Evolutionary conservation across 2,329 filamentous ascomycete genomes (phyloP), one percentile per base, ranked within the genome.

Genomic region (Bipolaris oryzae): DNA sequence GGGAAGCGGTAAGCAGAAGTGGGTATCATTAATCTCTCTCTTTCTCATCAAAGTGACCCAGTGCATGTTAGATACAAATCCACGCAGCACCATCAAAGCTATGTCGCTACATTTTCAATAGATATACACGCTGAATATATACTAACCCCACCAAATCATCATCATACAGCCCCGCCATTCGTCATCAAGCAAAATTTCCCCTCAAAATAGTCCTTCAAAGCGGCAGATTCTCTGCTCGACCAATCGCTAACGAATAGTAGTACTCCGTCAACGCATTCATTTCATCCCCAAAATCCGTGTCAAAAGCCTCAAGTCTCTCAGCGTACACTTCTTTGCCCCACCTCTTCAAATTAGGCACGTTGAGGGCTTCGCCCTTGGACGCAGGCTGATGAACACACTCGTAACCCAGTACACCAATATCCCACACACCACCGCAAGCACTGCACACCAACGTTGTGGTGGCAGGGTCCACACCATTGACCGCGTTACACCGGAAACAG

Each of bases 401-500:
- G 38, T 77, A 79, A 0, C 78, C 78, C 13, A 80, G 55, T 1
- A 69, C 70, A 5, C 76, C 77, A 15, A 73, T 65, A 7, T 73
- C 65, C 77, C 77, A 80, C 0, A 62, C 49, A 1, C 69, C 55
- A 3, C 58, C 63, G 41, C 78, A 80, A 0, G 25, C 11, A 2
- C 37, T n/a, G 59, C 78, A 80, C 15, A 45, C 47, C 0, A 79
- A 51, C 1, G 5, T 58, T 0, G 60, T 61, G 0, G 62, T 64
- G 6, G 57, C 52, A 1, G 63, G 45, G 0, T 57, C 57, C 3
- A 77, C 44, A 1, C 43, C 33, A 6, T 63, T 71, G 1, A 15
- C 47, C 3, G 37, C 42, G 1, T 72, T 73, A 47, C 79, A 81
- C 0, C 78, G 68, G 46, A 80, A 76, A 60, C 79, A 81, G 0